Evolutionary conservation across 495 filamentous ascomycete genomes (phyloP).

Genomic region (Alectoria sarmentosa): DNA sequence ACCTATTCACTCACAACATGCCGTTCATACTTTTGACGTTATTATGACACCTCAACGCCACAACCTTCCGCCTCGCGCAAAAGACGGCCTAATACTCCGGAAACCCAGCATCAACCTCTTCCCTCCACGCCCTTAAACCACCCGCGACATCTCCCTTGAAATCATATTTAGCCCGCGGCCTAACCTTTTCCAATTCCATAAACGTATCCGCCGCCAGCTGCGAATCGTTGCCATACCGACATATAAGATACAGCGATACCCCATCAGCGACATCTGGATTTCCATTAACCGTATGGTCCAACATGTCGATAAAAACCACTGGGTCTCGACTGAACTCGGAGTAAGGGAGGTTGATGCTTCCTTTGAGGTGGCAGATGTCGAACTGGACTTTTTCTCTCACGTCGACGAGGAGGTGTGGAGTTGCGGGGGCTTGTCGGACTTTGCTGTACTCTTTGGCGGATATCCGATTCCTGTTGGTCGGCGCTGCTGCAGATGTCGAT

Average conservation of each 20-base stretch:
- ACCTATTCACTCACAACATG: background rate
- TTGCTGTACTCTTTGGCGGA: slow-evolving; percentile 48
- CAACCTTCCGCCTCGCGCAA: background rate
- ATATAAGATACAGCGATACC: slow-evolving; percentile 66
- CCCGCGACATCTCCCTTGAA: slow-evolving; percentile 57
- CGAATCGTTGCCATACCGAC: slow-evolving; percentile 82
- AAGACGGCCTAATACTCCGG: slow-evolving; percentile 45
- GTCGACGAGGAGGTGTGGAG: slow-evolving; percentile 59
- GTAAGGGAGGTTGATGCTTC: slow-evolving; percentile 73
- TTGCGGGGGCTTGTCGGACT: slow-evolving; percentile 19
- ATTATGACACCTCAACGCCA: background rate
- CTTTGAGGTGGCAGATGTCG: slow-evolving; percentile 64
- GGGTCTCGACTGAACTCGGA: slow-evolving; percentile 42
- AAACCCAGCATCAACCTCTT: slow-evolving; percentile 64
- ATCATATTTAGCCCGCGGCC: slow-evolving; percentile 34
- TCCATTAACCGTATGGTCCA: background rate
- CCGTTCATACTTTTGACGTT: background rate
- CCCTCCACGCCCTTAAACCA: slow-evolving; percentile 78
- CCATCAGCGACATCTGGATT: slow-evolving; percentile 2
- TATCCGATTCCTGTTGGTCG: slow-evolving; percentile 49
- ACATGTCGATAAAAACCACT: background rate
- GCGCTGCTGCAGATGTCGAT: slow-evolving; percentile 33
- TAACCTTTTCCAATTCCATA: slow-evolving; percentile 57
- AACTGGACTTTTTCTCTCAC: slow-evolving; percentile 80
- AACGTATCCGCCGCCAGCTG: slow-evolving; percentile 70